Evolutionary conservation across 768 basidiomycete species (phyloP).

Genomic region (Astraeus odoratus): DNA sequence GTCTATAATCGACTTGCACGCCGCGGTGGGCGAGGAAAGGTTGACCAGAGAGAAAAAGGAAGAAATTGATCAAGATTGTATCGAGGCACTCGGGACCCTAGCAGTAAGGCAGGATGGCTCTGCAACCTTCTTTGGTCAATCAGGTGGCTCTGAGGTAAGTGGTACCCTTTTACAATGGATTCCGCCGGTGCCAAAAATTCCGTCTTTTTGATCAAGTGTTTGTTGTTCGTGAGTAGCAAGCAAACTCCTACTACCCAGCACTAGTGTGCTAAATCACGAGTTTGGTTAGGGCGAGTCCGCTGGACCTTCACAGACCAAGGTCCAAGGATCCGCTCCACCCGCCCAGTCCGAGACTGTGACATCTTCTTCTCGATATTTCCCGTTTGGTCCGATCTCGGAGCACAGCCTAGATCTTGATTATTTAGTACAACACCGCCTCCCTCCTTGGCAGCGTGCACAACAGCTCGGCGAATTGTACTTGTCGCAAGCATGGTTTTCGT

Average conservation of each 20-base stretch:
- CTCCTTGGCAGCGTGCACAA: constrained; percentile 50
- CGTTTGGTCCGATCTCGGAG: constrained; percentile 35
- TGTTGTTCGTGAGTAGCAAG: constrained; percentile 43
- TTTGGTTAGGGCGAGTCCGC: constrained; percentile 19
- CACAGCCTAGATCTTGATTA: constrained; percentile 36
- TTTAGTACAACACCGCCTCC: constrained; percentile 46
- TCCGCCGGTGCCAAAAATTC: background rate
- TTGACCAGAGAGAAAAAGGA: constrained; percentile 20
- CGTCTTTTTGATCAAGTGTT: constrained; percentile 32
- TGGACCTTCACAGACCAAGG: constrained; percentile 2
- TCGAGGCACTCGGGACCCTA: constrained; percentile 64
- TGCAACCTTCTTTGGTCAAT: constrained; percentile 65
- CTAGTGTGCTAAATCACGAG: background rate
- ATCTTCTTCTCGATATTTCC: constrained; percentile 38
- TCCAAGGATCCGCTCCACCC: background rate
- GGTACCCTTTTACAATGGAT: constrained; percentile 20
- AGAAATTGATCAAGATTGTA: constrained; percentile 39
- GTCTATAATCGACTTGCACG: constrained; percentile 61
- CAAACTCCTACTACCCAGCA: background rate
- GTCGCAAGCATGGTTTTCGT: constrained; percentile 77
- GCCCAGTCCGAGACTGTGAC: constrained; percentile 20
- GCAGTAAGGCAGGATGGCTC: constrained; percentile 66
- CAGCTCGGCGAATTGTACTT: constrained; percentile 64
- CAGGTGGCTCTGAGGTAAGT: constrained; percentile 65
- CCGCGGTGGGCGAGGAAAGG: constrained; percentile 41